These are phyloP conservation scores for Flagelloscypha sp. DNA, from an alignment of 768 basidiomycete genomes.

Conservation along the genomic window DNA sequence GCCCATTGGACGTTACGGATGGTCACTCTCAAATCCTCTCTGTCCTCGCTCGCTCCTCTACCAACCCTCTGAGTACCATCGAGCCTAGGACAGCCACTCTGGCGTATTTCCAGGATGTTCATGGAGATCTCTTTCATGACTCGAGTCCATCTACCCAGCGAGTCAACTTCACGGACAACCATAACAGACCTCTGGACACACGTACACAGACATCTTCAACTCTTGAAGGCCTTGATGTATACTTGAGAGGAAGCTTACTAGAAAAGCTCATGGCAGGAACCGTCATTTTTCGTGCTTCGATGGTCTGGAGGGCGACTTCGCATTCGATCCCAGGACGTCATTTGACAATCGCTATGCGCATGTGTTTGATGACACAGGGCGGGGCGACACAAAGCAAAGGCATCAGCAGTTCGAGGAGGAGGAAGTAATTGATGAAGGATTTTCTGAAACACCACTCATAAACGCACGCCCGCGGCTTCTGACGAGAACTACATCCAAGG, in stretches of 20 bases:
- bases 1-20: not conserved
- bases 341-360: too few relatives aligned
- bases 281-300: constrained; percentile 23
- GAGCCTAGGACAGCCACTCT: constrained; percentile 16
- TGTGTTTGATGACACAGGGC: too few relatives aligned
- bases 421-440: too few relatives aligned
- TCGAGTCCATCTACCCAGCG: not conserved
- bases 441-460: too few relatives aligned
- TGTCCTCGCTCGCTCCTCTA: constrained; percentile 15
- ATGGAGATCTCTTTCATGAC: constrained; percentile 8
- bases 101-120: constrained; percentile 20
- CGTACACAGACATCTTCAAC: constrained; percentile 30
- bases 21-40: constrained; percentile 18
- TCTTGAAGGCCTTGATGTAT: constrained; percentile 29
- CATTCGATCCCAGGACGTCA: too few relatives aligned
- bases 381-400: too few relatives aligned
- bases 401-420: too few relatives aligned
- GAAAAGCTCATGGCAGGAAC: constrained; percentile 17
- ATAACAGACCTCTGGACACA: constrained; percentile 11
- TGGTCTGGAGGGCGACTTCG: constrained; percentile 4
- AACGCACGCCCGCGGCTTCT: too few relatives aligned
- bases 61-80: constrained; percentile 12
- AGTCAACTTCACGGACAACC: not conserved
- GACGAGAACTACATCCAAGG: too few relatives aligned
- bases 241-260: constrained; percentile 23